These are phyloP conservation scores for Ilyonectria robusta DNA, from an alignment of 2,329 filamentous ascomycete species.

Conservation along the genomic window DNA sequence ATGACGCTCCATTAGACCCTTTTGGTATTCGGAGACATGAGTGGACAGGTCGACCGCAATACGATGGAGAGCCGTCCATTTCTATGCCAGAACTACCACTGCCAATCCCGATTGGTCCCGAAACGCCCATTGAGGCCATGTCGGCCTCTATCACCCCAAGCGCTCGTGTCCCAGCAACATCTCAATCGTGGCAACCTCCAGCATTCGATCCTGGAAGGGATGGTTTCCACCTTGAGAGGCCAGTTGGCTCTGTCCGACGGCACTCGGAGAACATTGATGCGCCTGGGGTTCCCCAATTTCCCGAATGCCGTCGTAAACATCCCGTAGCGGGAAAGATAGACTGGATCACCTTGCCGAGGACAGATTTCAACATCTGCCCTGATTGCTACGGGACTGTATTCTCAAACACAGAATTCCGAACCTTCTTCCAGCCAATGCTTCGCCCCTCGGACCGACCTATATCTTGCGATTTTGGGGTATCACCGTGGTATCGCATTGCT, in stretches of 20 bases:
- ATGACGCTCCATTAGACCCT: slow-evolving; percentile 45
- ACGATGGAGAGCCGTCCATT: slow-evolving; percentile 38
- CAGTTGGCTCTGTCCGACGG: slow-evolving; percentile 64
- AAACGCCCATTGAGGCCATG: slow-evolving; percentile 42
- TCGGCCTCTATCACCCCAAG: slow-evolving; percentile 45
- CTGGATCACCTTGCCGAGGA: slow-evolving; percentile 84
- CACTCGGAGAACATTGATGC: slow-evolving; percentile 62
- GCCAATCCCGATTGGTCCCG: slow-evolving; percentile 42
- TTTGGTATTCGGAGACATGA: slow-evolving; percentile 41
- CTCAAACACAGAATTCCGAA: slow-evolving; percentile 75
- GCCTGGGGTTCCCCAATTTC: slow-evolving; percentile 62
- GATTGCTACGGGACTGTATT: slow-evolving; percentile 83
- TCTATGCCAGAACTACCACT: slow-evolving; percentile 46
- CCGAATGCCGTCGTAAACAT: slow-evolving; percentile 78
- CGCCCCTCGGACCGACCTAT: slow-evolving; percentile 71
- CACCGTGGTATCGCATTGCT: slow-evolving; percentile 86
- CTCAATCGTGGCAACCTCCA: slow-evolving; percentile 61
- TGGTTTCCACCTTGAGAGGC: slow-evolving; percentile 53
- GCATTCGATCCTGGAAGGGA: slow-evolving; percentile 60
- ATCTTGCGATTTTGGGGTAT: slow-evolving; percentile 83
- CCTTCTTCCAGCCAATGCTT: slow-evolving; percentile 72
- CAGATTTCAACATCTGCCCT: slow-evolving; percentile 85
- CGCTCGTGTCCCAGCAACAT: slow-evolving; percentile 35
- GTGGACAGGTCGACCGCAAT: slow-evolving; percentile 37
- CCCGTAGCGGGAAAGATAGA: slow-evolving; percentile 77